Conservation (phyloP, 2,329 filamentous ascomycete genomes). For the Colletotrichum sp. region DNA sequence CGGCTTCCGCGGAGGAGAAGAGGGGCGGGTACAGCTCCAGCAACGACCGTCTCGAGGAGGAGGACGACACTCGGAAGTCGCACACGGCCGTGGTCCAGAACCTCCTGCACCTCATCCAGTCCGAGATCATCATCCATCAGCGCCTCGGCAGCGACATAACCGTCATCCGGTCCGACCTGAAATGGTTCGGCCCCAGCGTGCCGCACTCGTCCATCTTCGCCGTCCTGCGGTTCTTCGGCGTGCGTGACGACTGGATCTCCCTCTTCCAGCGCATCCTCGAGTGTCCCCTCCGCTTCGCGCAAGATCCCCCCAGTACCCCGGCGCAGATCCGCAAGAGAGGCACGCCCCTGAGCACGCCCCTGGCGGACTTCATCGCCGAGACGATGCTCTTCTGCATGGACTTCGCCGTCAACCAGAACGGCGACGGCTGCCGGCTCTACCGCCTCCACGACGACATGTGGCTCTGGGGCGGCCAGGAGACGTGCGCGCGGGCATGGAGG, state of each 20-base stretch:
- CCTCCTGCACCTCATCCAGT: conserved; percentile 60
- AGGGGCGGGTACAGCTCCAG: conserved; percentile 41
- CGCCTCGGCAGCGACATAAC: conserved; percentile 53
- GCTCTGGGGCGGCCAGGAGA: conserved; percentile 61
- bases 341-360: conserved; percentile 59
- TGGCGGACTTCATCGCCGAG: conserved; percentile 63
- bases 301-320: conserved; percentile 49
- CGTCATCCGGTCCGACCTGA: conserved; percentile 62
- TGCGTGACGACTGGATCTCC: conserved; percentile 54
- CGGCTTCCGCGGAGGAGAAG: conserved; percentile 40
- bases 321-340: conserved; percentile 53
- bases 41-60: conserved; percentile 36
- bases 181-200: conserved; percentile 62
- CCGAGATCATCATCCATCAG: conserved; percentile 58
- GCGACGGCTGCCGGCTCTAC: conserved; percentile 57
- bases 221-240: conserved; percentile 59
- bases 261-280: conserved; percentile 61
- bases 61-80: conserved; percentile 39
- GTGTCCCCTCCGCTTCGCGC: conserved; percentile 55
- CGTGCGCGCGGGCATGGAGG: conserved; percentile 56
- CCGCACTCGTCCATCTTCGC: conserved; percentile 60
- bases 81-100: conserved; percentile 57
- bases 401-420: conserved; percentile 62
- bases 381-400: conserved; percentile 66
- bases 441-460: conserved; percentile 70